Conservation (phyloP, 1,284 basidiomycete genomes). For the Cutaneotrichosporon daszewskae region DNA sequence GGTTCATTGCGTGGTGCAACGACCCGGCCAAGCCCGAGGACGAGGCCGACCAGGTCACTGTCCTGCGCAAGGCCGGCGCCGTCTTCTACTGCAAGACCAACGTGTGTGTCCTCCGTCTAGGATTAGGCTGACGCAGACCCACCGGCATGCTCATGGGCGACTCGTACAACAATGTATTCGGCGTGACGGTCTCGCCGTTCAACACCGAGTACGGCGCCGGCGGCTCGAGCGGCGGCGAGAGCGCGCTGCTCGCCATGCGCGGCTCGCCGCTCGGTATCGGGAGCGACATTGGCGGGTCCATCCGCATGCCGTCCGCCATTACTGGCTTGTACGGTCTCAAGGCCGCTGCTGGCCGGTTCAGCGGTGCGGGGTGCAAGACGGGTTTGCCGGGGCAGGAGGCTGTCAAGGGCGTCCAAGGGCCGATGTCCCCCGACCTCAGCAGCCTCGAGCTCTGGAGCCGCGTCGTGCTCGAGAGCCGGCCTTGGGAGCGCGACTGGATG, state of each 20-base stretch:
- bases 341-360: slow-evolving; percentile 13
- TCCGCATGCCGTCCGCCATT: slow-evolving; percentile 40
- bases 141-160: slow-evolving; percentile 27
- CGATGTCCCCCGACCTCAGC: slow-evolving; percentile 55
- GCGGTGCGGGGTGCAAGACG: slow-evolving; percentile 51
- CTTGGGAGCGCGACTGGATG: slow-evolving; percentile 63
- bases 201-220: slow-evolving; percentile 38
- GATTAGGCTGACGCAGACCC: slow-evolving; percentile 16
- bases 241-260: slow-evolving; percentile 43
- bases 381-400: slow-evolving; percentile 62
- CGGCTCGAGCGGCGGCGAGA: slow-evolving; percentile 47
- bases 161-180: slow-evolving; percentile 23
- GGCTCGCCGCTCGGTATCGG: slow-evolving; percentile 44
- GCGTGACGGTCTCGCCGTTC: slow-evolving; percentile 42
- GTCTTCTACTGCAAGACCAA: slow-evolving; percentile 24
- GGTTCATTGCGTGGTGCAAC: slow-evolving; percentile 16
- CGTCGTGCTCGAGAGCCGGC: slow-evolving; percentile 51
- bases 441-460: slow-evolving; percentile 59
- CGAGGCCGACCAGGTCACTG: slow-evolving; percentile 12
- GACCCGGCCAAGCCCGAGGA: slow-evolving; percentile 12
- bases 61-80: slow-evolving; percentile 26
- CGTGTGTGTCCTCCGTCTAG: too few species aligned
- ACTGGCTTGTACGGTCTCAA: slow-evolving; percentile 17
- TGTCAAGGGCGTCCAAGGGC: slow-evolving; percentile 62
- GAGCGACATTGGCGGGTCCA: slow-evolving; percentile 56